Base-by-base conservation (phyloP, 2,329 filamentous ascomycete species). In the Nigrograna mackinnonii region DNA sequence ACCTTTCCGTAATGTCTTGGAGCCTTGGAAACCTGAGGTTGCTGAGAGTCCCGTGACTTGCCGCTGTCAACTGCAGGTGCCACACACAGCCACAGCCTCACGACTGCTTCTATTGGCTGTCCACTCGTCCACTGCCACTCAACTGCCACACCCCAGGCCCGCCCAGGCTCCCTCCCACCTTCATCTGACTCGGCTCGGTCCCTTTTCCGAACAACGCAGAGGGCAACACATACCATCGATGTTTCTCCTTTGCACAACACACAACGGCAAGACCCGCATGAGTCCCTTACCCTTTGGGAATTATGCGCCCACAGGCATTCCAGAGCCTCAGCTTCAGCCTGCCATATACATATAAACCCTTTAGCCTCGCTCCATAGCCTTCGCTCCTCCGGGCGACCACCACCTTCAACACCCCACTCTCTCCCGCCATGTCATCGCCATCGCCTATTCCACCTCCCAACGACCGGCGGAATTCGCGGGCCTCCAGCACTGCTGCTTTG, bases 381-480 rank as follows among this genome's bases (percentile, higher is more conserved):
- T 13, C 17, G 9, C 37, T 43, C 28, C 37, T 20, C 33, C 22
- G 18, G n/a, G 24, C 26, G 6, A 31, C 19, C 34, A 16, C 20
- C 13, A 9, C 17, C 22, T 22, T 19, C 22, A 20, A 21, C 21
- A 17, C 19, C 22, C 28, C 19, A n/a, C n/a, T n/a, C n/a, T 39
- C 26, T 40, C 33, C 9, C 37, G 35, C 43, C 55, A 69, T 68
- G 65, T 62, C 64, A 39, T 62, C 63, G 30, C 62, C 60, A 33
- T 58, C 58, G 43, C 62, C 65, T 39, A 66, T 67, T 44, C 62
- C 64, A 22, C 59, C 60, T 41, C 62, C 65, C 32, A 61, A 66
- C 52, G 57, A 62, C 56, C 50, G 64, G 26, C 63, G 64, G 16
- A 62, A 53, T 47, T 68, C 64, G 50, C 58, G 62, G 33, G 58